phyloP scores from a whole-genome alignment of 1,139 yeast genomes.

The Magnusiomyces fungicola region DNA sequence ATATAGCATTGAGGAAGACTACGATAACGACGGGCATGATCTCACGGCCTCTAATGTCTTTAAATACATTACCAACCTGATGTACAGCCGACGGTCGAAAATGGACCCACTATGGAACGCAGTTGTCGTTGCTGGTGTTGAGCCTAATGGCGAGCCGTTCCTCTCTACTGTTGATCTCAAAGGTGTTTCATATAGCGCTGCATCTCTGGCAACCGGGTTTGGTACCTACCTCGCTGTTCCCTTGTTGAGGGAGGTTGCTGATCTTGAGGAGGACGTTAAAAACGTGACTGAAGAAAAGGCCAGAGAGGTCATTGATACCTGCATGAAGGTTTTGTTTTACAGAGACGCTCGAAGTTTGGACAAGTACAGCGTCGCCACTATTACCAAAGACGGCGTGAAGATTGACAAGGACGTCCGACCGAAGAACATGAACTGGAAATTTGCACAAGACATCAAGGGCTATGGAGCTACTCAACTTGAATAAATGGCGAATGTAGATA shows the following conservation, averaged over 20 bases:
- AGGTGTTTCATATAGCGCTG: slow-evolving; percentile 86
- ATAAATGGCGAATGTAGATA: too few species aligned
- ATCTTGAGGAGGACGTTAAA: slow-evolving; percentile 63
- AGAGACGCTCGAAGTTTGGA: slow-evolving; percentile 94
- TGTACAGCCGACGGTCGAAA: slow-evolving; percentile 83
- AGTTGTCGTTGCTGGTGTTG: slow-evolving; percentile 80
- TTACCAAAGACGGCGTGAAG: slow-evolving; percentile 53
- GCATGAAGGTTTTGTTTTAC: slow-evolving; percentile 92
- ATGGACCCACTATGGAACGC: slow-evolving; percentile 98
- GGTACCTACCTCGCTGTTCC: slow-evolving; percentile 95
- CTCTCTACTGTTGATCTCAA: slow-evolving; percentile 81
- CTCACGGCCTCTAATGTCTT: slow-evolving; percentile 82
- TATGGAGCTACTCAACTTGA: slow-evolving; percentile 60
- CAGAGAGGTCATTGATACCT: slow-evolving; percentile 61
- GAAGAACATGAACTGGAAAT: slow-evolving; percentile 81
- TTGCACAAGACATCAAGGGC: slow-evolving; percentile 82
- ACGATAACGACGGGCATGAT: slow-evolving; percentile 73
- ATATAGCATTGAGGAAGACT: slow-evolving; percentile 52
- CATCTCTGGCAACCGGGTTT: slow-evolving; percentile 91
- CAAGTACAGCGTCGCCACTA: slow-evolving; percentile 74
- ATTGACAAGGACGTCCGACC: slow-evolving; percentile 60
- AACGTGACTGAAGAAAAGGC: slow-evolving; percentile 71
- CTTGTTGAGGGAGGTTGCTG: slow-evolving; percentile 75
- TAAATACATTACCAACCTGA: slow-evolving; percentile 74
- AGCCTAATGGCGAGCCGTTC: slow-evolving; percentile 45